Evolutionary conservation across 139 green algal genomes (phyloP), one percentile per base, ranked within the genome.

Genomic region (Picochlorum sp.): DNA sequence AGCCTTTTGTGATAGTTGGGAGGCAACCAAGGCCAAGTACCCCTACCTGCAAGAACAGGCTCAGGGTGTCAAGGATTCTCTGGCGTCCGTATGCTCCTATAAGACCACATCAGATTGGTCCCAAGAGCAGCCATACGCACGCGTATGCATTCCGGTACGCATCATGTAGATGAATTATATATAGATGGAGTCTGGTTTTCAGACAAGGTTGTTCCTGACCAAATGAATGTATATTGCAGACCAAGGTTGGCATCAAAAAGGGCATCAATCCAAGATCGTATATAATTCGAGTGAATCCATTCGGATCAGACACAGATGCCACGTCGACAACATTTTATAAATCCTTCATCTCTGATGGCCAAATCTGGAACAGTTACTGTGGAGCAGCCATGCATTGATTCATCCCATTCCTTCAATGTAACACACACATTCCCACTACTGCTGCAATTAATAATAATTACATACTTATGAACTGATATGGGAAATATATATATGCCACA

Each of bases 281-380:
- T 21, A 54, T 54, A 20, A 54, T 54, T 20, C 16, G 47, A 54
- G 47, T 54, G 4, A 54, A 54, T 54, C 47, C 47, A 54, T 54
- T 54, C n/a, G 47, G 47, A 26, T 7, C 8, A 7, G 47, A 54
- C n/a, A 54, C 47, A 13, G 47, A 54, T 54, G 47, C 47, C 16
- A 26, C n/a, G 16, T 54, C 47, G 1, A 54, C 47, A 21, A 54
- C 47, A 21, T 54, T 54, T 13, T 54, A 52, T 20, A 52, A 52
- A 52, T 52, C 47, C 16, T 52, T 52, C 16, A 52, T 52, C 13
- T 52, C 47, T 24, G 47, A 52, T 52, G 47, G 47, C 9, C 47
- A 52, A 21, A 21, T 52, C 16, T 52, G 47, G 47, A 52, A 52
- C 18, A 21, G 47, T n/a, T 52, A 52, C 47, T 52, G 47, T 20